Conservation (phyloP, 352 stramenopile genomes). For the Phytophthora ramorum region DNA sequence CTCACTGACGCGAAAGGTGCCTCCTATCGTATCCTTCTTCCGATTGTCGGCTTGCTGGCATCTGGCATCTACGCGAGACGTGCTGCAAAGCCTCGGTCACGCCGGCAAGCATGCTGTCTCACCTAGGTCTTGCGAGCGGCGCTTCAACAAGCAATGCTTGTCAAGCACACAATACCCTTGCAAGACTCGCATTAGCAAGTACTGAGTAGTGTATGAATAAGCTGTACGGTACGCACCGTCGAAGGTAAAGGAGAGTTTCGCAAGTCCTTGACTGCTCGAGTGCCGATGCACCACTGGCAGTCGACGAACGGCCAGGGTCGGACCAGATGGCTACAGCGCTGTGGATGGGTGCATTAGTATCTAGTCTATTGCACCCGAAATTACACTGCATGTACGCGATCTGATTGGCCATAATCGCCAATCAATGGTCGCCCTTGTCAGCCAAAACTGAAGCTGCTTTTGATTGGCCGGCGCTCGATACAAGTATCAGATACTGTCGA, state of each 20-base stretch:
- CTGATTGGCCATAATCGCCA: no score
- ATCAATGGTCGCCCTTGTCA: background rate
- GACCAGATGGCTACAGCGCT: constrained; percentile 21
- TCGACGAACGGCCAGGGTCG: background rate
- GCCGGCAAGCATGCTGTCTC: no score
- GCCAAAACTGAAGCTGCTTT: constrained; percentile 21
- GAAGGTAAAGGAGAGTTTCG: no score
- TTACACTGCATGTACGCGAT: background rate
- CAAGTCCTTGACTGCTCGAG: no score
- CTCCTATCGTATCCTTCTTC: background rate
- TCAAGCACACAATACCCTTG: no score
- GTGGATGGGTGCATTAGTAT: background rate
- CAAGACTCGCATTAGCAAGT: no score
- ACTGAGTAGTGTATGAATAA: no score
- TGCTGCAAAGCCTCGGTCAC: constrained; percentile 7
- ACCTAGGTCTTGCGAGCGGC: no score
- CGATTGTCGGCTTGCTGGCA: background rate
- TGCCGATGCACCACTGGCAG: background rate
- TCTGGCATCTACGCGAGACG: constrained; percentile 12
- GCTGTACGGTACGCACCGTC: no score
- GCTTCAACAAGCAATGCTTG: no score
- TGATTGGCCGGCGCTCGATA: constrained; percentile 20
- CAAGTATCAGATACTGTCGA: constrained; percentile 21
- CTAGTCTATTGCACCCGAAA: background rate
- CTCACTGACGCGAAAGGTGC: background rate